A percentile compares a stretch with the other conserved stretches of the same genome.
Conservation (phyloP, 179 eudicot genomes). For the Kewa caespitosa region DNA sequence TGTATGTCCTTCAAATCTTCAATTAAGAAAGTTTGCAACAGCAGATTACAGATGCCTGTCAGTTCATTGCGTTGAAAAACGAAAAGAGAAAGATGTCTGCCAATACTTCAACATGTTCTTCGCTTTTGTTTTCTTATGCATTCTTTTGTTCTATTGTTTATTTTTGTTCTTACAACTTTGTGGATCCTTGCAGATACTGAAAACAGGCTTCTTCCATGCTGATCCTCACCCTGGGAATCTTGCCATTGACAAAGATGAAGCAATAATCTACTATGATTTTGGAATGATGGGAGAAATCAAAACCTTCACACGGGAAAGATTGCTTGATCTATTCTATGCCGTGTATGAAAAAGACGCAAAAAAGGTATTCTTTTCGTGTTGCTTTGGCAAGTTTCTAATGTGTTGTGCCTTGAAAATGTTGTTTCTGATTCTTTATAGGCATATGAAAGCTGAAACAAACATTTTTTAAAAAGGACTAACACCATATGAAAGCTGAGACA, state of each 20-base stretch:
- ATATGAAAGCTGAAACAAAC: not conserved
- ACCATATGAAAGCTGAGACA: not conserved
- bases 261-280: constrained; percentile 94
- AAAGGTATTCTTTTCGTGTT: constrained; percentile 50
- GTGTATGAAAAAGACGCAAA: constrained; percentile 90
- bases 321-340: constrained; percentile 83
- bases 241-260: constrained; percentile 92
- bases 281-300: constrained; percentile 99
- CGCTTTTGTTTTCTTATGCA: not conserved
- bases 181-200: constrained; percentile 64
- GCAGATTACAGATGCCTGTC: not conserved
- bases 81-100: too few relatives aligned
- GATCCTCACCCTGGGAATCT: constrained; percentile 99
- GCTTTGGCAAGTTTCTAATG: not conserved
- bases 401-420: not conserved
- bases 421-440: not conserved
- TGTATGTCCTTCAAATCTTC: not conserved
- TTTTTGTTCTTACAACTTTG: constrained; percentile 2
- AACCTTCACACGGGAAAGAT: constrained; percentile 79
- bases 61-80: too few relatives aligned
- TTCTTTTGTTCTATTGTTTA: not conserved
- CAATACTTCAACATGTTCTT: not conserved
- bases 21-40: not conserved
- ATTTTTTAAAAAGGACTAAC: not conserved
- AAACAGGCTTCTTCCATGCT: constrained; percentile 97